Evolutionary conservation across 2,329 filamentous ascomycete species (phyloP).

Genomic region (Talaromyces funiculosus): DNA sequence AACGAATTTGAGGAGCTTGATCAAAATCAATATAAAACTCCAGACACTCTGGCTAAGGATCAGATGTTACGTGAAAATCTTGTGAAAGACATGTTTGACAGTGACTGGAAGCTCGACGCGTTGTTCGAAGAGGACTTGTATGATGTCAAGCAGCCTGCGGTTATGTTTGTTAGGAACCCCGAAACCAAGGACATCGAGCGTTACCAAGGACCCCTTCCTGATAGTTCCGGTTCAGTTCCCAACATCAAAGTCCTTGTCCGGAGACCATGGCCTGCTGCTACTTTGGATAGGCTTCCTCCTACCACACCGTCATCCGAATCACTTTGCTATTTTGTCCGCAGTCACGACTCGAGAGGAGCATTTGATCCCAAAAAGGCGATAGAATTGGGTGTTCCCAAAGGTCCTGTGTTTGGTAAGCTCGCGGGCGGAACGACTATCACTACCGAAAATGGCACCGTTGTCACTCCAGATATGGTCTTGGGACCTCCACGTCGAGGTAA

Average conservation of each 20-base stretch:
- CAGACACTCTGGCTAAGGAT: conserved; percentile 31
- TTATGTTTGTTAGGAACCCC: conserved; percentile 61
- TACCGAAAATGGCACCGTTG: conserved; percentile 58
- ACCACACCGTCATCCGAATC: conserved; percentile 62
- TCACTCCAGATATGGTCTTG: conserved; percentile 85
- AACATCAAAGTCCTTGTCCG: conserved; percentile 68
- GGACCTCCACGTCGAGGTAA: conserved; percentile 60
- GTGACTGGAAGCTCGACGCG: conserved; percentile 66
- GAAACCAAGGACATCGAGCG: conserved; percentile 58
- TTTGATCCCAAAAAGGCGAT: conserved; percentile 65
- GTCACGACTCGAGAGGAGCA: conserved; percentile 69
- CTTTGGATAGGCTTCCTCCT: conserved; percentile 59
- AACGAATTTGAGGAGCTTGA: conserved; percentile 43
- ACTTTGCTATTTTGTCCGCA: conserved; percentile 81
- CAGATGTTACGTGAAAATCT: conserved; percentile 55
- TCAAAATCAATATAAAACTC: conserved; percentile 3
- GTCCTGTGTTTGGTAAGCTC: conserved; percentile 55
- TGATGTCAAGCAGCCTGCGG: conserved; percentile 62
- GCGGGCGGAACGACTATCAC: conserved; percentile 58
- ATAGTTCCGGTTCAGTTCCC: conserved; percentile 46
- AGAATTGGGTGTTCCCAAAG: conserved; percentile 58
- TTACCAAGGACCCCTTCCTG: conserved; percentile 65
- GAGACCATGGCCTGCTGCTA: conserved; percentile 70
- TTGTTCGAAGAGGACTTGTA: conserved; percentile 61
- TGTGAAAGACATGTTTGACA: conserved; percentile 74